Evolutionary conservation across 169 alveolate genomes (phyloP).

Genomic region (Cryptosporidium felis): DNA sequence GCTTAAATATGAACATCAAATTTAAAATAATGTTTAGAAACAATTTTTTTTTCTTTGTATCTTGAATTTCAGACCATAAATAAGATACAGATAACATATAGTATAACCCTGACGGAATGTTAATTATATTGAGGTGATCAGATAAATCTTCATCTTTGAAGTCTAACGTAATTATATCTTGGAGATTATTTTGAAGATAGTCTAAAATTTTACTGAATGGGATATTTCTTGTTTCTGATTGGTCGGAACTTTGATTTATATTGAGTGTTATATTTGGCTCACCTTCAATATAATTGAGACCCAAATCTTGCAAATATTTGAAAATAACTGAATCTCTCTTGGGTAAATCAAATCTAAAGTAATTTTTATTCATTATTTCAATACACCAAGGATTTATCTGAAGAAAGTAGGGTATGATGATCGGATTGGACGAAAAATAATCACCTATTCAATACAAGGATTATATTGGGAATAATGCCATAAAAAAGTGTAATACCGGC

Average conservation of each 20-base stretch:
- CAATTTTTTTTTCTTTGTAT: constrained; percentile 1
- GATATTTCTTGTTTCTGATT: background rate
- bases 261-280: background rate
- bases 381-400: background rate
- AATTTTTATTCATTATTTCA: background rate
- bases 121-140: too few relatives aligned
- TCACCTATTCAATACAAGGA: too few relatives aligned
- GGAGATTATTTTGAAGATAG: background rate
- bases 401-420: too few relatives aligned
- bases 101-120: background rate
- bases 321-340: constrained; percentile 20
- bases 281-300: background rate
- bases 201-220: background rate
- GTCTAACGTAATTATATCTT: background rate
- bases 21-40: background rate
- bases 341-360: constrained; percentile 2
- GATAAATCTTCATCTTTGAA: background rate
- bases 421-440: too few relatives aligned
- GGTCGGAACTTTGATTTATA: background rate
- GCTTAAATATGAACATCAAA: background rate
- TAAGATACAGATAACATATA: constrained; percentile 17
- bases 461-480: too few relatives aligned
- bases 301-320: background rate
- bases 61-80: constrained; percentile 14
- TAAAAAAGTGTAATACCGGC: too few relatives aligned